Percentiles rank a stretch among this genome's conserved stretches.
Conservation (phyloP, 805 yeast species). For the Candida peoriensis region DNA sequence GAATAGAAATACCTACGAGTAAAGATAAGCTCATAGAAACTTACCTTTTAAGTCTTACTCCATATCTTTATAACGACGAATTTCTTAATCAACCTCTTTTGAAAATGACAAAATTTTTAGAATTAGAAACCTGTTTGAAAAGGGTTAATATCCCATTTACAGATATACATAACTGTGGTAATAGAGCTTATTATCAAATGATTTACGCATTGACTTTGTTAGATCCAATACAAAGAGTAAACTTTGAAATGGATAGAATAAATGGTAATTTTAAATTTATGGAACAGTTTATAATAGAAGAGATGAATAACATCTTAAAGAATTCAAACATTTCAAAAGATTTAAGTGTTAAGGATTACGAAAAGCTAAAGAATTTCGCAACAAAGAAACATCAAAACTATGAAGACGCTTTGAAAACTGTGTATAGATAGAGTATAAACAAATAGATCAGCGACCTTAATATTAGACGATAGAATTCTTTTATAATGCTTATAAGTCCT, state of each 20-base stretch:
- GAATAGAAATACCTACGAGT: too few species aligned
- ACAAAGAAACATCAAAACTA: too few species aligned
- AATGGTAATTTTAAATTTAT: slow-evolving; percentile 11
- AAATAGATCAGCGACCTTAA: too few species aligned
- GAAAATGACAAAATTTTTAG: slow-evolving; percentile 3
- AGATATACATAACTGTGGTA: slow-evolving; percentile 14
- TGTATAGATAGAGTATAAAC: too few species aligned
- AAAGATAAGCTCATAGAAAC: too few species aligned
- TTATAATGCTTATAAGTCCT: slow-evolving; percentile 51
- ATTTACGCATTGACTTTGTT: slow-evolving; percentile 11
- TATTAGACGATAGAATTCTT: too few species aligned
- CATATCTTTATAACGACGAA: slow-evolving; percentile 4
- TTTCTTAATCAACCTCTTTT: slow-evolving; percentile 1
- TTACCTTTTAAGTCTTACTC: too few species aligned
- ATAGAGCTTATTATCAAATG: slow-evolving; percentile 14
- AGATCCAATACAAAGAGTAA: slow-evolving; percentile 16
- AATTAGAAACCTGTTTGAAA: slow-evolving; percentile 11
- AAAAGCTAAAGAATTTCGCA: too few species aligned
- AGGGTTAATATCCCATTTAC: slow-evolving; percentile 14
- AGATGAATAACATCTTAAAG: slow-evolving; percentile 5
- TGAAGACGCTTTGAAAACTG: neutral
- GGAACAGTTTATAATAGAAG: slow-evolving; percentile 8
- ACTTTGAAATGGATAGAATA: slow-evolving; percentile 12
- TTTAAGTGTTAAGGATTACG: neutral
- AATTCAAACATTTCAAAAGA: slow-evolving; percentile 1